Evolutionary conservation across 768 basidiomycete species (phyloP).

Genomic region (Calvatia gigantea): DNA sequence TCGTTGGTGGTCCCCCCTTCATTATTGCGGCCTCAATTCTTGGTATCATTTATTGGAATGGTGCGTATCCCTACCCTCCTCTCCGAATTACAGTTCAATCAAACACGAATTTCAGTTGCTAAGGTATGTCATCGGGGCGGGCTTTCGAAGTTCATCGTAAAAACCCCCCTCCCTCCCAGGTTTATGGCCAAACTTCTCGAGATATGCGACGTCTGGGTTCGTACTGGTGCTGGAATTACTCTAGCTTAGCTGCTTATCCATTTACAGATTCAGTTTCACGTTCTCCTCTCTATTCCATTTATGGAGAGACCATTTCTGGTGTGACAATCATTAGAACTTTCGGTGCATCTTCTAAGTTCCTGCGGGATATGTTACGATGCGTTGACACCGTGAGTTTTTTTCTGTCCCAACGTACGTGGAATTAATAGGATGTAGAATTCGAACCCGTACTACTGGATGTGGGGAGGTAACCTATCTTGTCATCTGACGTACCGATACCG

Average conservation of each 20-base stretch:
- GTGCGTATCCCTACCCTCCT: constrained; percentile 31
- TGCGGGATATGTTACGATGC: constrained; percentile 79
- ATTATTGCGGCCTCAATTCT: constrained; percentile 54
- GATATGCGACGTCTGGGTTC: constrained; percentile 78
- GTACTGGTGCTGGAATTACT: constrained; percentile 15
- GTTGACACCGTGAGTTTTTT: constrained; percentile 65
- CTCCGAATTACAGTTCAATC: not conserved
- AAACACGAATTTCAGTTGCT: constrained; percentile 23
- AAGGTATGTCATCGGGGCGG: constrained; percentile 24
- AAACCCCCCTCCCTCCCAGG: constrained; percentile 24
- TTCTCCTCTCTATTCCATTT: constrained; percentile 42
- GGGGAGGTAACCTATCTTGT: constrained; percentile 54
- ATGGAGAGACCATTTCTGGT: constrained; percentile 42
- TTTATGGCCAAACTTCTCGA: constrained; percentile 69
- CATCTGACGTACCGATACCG: not conserved
- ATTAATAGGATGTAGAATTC: constrained; percentile 32
- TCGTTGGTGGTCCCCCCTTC: constrained; percentile 79
- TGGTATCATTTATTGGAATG: constrained; percentile 66
- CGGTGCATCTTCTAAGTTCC: constrained; percentile 82
- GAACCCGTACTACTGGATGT: constrained; percentile 89
- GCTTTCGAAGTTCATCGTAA: constrained; percentile 6
- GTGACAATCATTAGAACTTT: constrained; percentile 68
- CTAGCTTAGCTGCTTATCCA: constrained; percentile 1
- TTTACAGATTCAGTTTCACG: constrained; percentile 42
- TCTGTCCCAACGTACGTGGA: constrained; percentile 1